Conservation (phyloP, 805 yeast genomes). For the Vanderwaltozyma yarrowii region DNA sequence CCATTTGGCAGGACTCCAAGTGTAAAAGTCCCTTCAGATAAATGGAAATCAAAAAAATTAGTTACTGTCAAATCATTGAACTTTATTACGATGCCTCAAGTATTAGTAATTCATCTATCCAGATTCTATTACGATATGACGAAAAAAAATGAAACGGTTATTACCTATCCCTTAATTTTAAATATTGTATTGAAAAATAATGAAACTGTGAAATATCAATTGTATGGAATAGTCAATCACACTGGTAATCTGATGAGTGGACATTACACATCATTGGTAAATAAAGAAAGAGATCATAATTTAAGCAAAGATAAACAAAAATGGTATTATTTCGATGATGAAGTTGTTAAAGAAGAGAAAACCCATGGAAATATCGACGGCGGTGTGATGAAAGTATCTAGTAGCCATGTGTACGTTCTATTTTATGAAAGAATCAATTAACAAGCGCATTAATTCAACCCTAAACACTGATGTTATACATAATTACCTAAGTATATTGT, state of each 20-base stretch:
- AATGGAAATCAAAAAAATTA: constrained; percentile 15
- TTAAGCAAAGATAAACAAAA: constrained; percentile 29
- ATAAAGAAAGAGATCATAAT: constrained; percentile 34
- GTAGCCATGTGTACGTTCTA: constrained; percentile 57
- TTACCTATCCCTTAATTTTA: constrained; percentile 46
- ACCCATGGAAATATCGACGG: constrained; percentile 38
- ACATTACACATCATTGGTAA: constrained; percentile 62
- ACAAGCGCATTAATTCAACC: no score
- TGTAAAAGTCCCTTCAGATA: constrained; percentile 2
- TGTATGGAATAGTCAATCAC: constrained; percentile 61
- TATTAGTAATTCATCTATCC: constrained; percentile 75
- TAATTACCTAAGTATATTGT: no score
- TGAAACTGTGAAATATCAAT: constrained; percentile 34
- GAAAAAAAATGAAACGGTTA: constrained; percentile 40
- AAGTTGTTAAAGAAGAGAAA: constrained; percentile 36
- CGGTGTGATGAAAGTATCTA: constrained; percentile 32
- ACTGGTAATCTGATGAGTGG: constrained; percentile 63
- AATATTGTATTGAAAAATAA: constrained; percentile 36
- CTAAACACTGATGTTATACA: no score
- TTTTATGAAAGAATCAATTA: constrained; percentile 43
- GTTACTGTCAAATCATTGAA: constrained; percentile 56
- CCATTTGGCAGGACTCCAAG: constrained; percentile 20
- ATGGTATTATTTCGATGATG: constrained; percentile 77
- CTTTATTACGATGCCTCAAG: constrained; percentile 71
- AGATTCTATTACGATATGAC: constrained; percentile 54